A percentile compares a stretch with the other conserved stretches of the same genome.
These are phyloP conservation scores for Tylopilus balloui DNA, from an alignment of 768 basidiomycete genomes.

Conservation along the genomic window DNA sequence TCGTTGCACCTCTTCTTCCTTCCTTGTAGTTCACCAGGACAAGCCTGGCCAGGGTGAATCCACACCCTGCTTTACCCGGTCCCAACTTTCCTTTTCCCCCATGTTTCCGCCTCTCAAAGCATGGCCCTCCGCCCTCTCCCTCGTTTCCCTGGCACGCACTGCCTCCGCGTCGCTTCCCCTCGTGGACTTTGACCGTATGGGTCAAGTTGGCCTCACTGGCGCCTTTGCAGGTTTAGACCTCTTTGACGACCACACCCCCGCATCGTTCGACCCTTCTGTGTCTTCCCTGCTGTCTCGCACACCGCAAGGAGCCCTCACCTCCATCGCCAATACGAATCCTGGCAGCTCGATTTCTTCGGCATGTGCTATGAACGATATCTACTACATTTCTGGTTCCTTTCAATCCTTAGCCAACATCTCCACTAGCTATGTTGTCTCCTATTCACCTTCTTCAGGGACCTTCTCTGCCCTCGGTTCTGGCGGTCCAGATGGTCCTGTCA, in stretches of 20 bases:
- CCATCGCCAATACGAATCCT: constrained; percentile 70
- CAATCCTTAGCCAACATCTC: constrained; percentile 57
- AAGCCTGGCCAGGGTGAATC: constrained; percentile 8
- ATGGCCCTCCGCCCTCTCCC: constrained; percentile 27
- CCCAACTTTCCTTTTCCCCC: constrained; percentile 4
- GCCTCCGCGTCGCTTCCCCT: constrained; percentile 44
- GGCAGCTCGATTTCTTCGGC: constrained; percentile 76
- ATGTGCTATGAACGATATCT: constrained; percentile 61
- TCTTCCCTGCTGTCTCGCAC: constrained; percentile 69
- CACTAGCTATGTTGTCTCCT: constrained; percentile 73
- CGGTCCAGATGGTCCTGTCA: constrained; percentile 73
- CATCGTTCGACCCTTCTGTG: constrained; percentile 64
- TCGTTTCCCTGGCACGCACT: constrained; percentile 14
- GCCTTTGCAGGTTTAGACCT: constrained; percentile 84
- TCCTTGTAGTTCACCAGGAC: background rate
- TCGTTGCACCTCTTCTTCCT: background rate
- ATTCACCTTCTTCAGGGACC: constrained; percentile 50
- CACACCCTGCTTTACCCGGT: constrained; percentile 6
- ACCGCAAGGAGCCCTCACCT: constrained; percentile 59
- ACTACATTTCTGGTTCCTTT: constrained; percentile 86
- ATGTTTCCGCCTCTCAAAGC: constrained; percentile 6
- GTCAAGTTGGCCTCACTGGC: constrained; percentile 83
- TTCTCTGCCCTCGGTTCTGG: constrained; percentile 61
- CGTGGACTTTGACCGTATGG: constrained; percentile 81
- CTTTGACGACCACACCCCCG: constrained; percentile 52